These are phyloP conservation scores for Plenodomus biglobosus DNA, from an alignment of 2,329 filamentous ascomycete genomes.

Conservation along the genomic window DNA sequence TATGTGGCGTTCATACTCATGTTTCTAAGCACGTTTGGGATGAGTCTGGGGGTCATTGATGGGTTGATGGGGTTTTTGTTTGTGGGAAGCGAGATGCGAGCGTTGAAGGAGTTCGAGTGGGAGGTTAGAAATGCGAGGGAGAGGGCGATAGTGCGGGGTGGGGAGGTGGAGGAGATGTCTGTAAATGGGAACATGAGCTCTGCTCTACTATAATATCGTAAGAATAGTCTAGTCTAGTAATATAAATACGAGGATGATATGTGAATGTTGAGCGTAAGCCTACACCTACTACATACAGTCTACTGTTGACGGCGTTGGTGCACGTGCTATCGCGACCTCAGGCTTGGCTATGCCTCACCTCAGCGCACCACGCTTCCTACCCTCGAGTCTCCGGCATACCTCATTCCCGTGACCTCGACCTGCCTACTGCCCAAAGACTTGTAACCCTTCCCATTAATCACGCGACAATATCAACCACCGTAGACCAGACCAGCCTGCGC, in stretches of 20 bases:
- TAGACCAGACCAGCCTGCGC: neutral
- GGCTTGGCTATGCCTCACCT: constrained; percentile 5
- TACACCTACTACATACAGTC: too few species aligned
- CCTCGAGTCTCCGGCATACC: neutral
- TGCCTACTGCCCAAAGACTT: neutral
- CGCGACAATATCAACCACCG: neutral
- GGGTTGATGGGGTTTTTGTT: constrained; percentile 87
- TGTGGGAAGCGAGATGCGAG: constrained; percentile 78
- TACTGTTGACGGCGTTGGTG: too few species aligned
- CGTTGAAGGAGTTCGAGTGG: constrained; percentile 89
- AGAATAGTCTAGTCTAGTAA: neutral
- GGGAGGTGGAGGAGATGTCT: neutral
- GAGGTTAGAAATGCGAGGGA: constrained; percentile 61
- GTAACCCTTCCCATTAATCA: neutral
- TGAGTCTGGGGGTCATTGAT: constrained; percentile 76
- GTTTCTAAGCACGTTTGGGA: constrained; percentile 73
- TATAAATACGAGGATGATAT: neutral
- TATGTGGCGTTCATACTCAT: constrained; percentile 80
- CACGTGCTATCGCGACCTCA: constrained; percentile 19
- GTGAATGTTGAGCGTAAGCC: neutral
- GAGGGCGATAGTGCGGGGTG: constrained; percentile 23
- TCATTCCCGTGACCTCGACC: neutral
- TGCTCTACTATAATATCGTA: too few species aligned
- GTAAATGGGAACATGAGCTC: neutral
- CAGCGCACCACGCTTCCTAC: constrained; percentile 10